Percentiles rank a stretch among this genome's conserved stretches.
Conservation (phyloP, 768 basidiomycete genomes). For the Rhizopogon salebrosus region DNA sequence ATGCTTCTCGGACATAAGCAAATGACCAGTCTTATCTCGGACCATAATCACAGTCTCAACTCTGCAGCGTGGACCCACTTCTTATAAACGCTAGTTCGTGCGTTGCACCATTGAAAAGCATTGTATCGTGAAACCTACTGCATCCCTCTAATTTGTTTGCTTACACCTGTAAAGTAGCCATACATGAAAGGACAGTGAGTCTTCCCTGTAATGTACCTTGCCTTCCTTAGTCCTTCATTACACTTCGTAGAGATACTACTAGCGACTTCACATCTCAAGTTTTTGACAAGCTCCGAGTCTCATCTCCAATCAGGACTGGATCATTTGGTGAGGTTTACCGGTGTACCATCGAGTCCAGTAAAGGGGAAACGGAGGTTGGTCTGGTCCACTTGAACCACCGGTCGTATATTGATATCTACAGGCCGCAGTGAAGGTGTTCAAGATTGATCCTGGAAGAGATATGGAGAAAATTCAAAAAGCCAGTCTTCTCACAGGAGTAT, state of each 20-base stretch:
- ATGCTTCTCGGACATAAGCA: no score
- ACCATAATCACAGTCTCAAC: no score
- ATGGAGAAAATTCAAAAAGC: neutral
- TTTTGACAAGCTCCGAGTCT: neutral
- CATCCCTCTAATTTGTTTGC: no score
- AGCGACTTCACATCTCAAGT: neutral
- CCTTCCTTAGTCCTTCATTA: neutral
- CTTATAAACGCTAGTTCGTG: no score
- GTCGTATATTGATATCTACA: neutral
- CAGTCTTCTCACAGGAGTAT: neutral
- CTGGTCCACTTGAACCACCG: neutral
- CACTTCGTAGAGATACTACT: neutral
- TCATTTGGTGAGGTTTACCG: neutral
- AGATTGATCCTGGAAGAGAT: neutral
- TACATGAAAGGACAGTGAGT: neutral
- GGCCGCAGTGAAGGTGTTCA: neutral
- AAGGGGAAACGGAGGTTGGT: neutral
- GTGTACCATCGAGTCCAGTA: neutral
- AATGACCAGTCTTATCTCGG: no score
- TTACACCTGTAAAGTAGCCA: no score
- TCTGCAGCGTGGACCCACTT: no score
- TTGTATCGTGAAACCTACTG: no score
- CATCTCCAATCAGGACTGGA: neutral
- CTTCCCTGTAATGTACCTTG: no score
- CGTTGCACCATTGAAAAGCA: no score